A percentile compares a stretch with the other conserved stretches of the same genome.
Evolutionary conservation across 768 basidiomycete species (phyloP).

Genomic region (Steccherinum ochraceum): DNA sequence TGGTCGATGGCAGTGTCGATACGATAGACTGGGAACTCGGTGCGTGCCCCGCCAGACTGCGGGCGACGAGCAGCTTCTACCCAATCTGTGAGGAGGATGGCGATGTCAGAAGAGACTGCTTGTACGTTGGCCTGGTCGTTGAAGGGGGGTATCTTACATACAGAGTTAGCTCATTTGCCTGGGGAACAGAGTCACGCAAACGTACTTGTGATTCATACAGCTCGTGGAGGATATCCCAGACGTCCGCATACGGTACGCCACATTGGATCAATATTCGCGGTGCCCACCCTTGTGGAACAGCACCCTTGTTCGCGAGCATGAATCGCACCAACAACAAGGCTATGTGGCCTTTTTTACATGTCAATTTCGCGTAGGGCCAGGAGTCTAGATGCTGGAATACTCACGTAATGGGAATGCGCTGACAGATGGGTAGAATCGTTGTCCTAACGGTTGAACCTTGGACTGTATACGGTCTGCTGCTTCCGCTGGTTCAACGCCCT

Average conservation of each 20-base stretch:
- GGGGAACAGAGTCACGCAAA: conserved; percentile 4
- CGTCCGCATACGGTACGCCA: conserved; percentile 70
- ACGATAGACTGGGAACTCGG: conserved; percentile 73
- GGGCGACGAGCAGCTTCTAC: conserved; percentile 69
- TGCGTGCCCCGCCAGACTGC: conserved; percentile 50
- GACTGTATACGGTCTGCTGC: conserved; percentile 59
- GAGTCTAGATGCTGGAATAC: conserved; percentile 21
- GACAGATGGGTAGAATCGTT: conserved; percentile 87
- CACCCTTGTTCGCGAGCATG: conserved; percentile 50
- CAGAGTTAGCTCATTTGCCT: conserved; percentile 4
- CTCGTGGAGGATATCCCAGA: conserved; percentile 85
- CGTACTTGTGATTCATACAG: conserved; percentile 66
- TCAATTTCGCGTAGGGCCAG: neutral
- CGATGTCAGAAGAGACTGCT: conserved; percentile 75
- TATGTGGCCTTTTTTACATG: conserved; percentile 61
- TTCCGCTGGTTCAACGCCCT: conserved; percentile 45
- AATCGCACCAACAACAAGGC: conserved; percentile 72
- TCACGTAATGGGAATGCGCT: conserved; percentile 83
- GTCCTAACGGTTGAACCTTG: conserved; percentile 65
- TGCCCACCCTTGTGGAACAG: conserved; percentile 74
- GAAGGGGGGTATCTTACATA: conserved; percentile 68
- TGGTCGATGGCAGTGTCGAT: conserved; percentile 69
- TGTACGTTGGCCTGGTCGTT: conserved; percentile 77
- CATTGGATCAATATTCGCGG: conserved; percentile 74
- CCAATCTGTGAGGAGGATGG: conserved; percentile 77